Conservation (phyloP, 1,139 yeast species). For the Yamadazyma sp. region DNA sequence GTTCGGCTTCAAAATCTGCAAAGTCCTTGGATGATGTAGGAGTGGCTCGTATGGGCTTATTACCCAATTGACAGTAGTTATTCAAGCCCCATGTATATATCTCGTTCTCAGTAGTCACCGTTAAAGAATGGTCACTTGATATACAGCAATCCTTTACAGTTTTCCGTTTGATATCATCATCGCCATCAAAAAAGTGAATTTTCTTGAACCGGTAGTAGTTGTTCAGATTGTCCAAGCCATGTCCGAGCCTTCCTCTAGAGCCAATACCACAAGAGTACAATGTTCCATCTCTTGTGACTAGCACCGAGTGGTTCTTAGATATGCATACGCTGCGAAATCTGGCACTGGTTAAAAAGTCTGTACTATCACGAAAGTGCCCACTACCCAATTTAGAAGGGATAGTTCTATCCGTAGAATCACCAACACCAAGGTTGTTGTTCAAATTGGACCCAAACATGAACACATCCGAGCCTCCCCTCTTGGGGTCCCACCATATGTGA, state of each 20-base stretch:
- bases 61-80: conserved; percentile 53
- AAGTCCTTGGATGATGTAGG: conserved; percentile 22
- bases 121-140: conserved; percentile 68
- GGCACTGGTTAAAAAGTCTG: conserved; percentile 25
- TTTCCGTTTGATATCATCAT: conserved; percentile 17
- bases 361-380: conserved; percentile 18
- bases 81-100: conserved; percentile 82
- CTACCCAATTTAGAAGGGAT: conserved; percentile 31
- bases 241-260: conserved; percentile 72
- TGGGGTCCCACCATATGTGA: conserved; percentile 31
- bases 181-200: conserved; percentile 25
- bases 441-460: conserved; percentile 67
- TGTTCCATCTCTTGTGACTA: conserved; percentile 55
- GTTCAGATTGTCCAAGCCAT: conserved; percentile 35
- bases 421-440: conserved; percentile 66
- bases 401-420: conserved; percentile 61
- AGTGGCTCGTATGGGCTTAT: conserved; percentile 22
- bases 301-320: conserved; percentile 67
- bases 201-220: conserved; percentile 39
- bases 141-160: conserved; percentile 45
- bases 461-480: conserved; percentile 59
- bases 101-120: conserved; percentile 48
- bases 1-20: conserved; percentile 44
- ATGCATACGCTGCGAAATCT: conserved; percentile 47
- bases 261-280: conserved; percentile 67